These are phyloP conservation scores for Beauveria scarabaeidicola DNA, from an alignment of 2,329 filamentous ascomycete genomes.

Conservation along the genomic window DNA sequence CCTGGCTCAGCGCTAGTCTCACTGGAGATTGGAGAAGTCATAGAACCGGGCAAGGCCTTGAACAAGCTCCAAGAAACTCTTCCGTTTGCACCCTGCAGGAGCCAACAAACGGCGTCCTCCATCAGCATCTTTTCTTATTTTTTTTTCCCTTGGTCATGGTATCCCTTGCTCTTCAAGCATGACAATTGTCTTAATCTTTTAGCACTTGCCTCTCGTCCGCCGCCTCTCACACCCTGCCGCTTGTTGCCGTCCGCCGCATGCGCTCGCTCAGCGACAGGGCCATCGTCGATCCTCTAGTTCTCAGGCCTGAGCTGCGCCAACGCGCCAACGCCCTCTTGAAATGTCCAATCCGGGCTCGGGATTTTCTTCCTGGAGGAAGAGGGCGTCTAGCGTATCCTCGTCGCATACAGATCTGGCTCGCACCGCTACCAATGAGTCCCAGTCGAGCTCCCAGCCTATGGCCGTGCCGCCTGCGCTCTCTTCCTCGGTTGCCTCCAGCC, in stretches of 20 bases:
- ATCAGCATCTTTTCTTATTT: not conserved
- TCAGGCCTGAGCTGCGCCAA: not conserved
- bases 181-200: not conserved
- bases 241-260: not conserved
- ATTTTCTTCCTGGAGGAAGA: constrained; percentile 42
- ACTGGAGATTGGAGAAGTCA: constrained; percentile 2
- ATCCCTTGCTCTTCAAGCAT: not conserved
- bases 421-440: constrained; percentile 14
- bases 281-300: not conserved
- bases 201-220: not conserved
- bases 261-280: not conserved
- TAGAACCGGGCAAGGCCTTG: not conserved
- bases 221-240: not conserved
- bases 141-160: not conserved
- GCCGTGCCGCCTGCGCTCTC: constrained; percentile 25
- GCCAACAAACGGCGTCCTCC: not conserved
- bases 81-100: constrained; percentile 3
- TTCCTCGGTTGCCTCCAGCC: constrained; percentile 28
- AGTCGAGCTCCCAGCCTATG: constrained; percentile 16
- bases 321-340: not conserved
- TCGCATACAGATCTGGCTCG: constrained; percentile 23
- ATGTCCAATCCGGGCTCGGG: constrained; percentile 41
- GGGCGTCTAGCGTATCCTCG: constrained; percentile 27
- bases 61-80: constrained; percentile 1
- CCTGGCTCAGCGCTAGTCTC: constrained; percentile 3